Evolutionary conservation across 2,329 filamentous ascomycete species (phyloP).

Genomic region (Microcera coccophila): DNA sequence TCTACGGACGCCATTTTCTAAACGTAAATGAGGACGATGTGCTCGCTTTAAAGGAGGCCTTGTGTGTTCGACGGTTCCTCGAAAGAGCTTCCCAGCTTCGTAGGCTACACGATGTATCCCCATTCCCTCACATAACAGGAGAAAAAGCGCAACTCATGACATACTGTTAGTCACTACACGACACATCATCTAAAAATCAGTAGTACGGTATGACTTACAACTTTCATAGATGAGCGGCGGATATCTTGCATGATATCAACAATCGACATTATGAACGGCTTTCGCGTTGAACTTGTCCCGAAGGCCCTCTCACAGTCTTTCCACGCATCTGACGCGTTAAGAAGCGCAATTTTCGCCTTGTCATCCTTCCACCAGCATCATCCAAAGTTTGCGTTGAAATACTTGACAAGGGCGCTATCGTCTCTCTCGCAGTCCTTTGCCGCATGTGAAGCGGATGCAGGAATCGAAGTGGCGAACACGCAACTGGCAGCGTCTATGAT

Average conservation of each 20-base stretch:
- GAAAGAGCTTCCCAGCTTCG: slow-evolving; percentile 1
- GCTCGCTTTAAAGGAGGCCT: neutral
- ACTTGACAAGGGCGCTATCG: slow-evolving; percentile 41
- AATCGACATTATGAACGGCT: slow-evolving; percentile 44
- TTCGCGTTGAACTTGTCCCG: slow-evolving; percentile 42
- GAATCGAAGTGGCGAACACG: slow-evolving; percentile 26
- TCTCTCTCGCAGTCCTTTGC: slow-evolving; percentile 36
- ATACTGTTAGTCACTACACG: slow-evolving; percentile 16
- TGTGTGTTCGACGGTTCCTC: neutral
- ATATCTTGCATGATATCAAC: slow-evolving; percentile 46
- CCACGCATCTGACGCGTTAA: slow-evolving; percentile 35
- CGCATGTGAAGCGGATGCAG: slow-evolving; percentile 5
- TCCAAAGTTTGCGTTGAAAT: slow-evolving; percentile 36
- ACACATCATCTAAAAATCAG: neutral
- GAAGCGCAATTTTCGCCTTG: slow-evolving; percentile 43
- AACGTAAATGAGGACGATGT: slow-evolving; percentile 39
- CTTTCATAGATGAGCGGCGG: slow-evolving; percentile 36
- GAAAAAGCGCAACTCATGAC: slow-evolving; percentile 15
- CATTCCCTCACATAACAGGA: slow-evolving; percentile 9
- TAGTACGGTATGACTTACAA: neutral
- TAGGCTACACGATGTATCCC: slow-evolving; percentile 6
- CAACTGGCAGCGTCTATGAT: slow-evolving; percentile 48
- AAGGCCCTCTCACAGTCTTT: slow-evolving; percentile 39
- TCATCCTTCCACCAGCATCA: slow-evolving; percentile 41
- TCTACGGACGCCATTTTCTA: slow-evolving; percentile 38